Evolutionary conservation across 140 eudicot species (phyloP).

Genomic region (Senecio squalidus): DNA sequence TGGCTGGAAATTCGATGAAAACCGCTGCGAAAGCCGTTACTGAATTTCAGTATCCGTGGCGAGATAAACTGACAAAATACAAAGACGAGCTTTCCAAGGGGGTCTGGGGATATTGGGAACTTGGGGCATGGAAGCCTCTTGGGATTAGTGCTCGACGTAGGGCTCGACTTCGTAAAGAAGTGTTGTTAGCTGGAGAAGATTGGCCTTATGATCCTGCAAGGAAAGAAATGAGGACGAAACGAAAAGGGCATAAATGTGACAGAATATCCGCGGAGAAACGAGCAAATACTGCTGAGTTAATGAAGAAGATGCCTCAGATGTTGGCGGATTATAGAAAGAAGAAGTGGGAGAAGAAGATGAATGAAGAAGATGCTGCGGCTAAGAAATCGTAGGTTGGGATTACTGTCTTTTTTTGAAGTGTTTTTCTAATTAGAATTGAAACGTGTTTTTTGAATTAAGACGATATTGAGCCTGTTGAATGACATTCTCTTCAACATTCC

Average conservation of each 20-base stretch:
- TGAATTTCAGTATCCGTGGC: constrained; percentile 77
- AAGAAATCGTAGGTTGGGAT: constrained; percentile 51
- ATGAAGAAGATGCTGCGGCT: constrained; percentile 77
- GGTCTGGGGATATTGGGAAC: constrained; percentile 93
- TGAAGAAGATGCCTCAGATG: constrained; percentile 85
- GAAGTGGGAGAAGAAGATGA: constrained; percentile 93
- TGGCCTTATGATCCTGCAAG: constrained; percentile 89
- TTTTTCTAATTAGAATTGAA: too few species aligned
- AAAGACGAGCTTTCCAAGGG: constrained; percentile 83
- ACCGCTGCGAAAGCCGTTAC: constrained; percentile 54
- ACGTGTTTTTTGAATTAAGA: too few species aligned
- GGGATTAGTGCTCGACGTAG: constrained; percentile 84
- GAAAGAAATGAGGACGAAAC: constrained; percentile 65
- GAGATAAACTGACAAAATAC: constrained; percentile 59
- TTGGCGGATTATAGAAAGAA: constrained; percentile 71
- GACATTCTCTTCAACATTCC: neutral
- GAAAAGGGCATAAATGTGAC: constrained; percentile 88
- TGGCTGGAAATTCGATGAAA: constrained; percentile 65
- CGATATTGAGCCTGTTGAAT: neutral
- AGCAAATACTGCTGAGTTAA: constrained; percentile 65
- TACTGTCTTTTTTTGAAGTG: too few species aligned
- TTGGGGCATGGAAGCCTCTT: constrained; percentile 88
- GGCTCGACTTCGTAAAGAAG: constrained; percentile 82
- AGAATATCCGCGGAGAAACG: constrained; percentile 76
- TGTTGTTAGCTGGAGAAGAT: constrained; percentile 65